phyloP scores from a whole-genome alignment of 2,329 filamentous ascomycete species.

The Seiridium unicorne region DNA sequence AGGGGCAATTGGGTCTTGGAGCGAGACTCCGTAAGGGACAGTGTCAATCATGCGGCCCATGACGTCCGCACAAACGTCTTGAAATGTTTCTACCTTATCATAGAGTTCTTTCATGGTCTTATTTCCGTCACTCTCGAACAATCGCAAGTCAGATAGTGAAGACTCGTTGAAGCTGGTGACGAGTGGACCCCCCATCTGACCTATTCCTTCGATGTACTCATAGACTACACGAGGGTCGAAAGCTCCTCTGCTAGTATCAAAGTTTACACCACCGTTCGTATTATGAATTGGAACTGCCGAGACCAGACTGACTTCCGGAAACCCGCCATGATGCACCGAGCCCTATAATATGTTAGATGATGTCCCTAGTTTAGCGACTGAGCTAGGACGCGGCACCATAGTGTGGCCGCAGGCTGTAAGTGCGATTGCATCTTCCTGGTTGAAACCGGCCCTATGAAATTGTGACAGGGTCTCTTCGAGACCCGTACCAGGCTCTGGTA shows the following conservation, averaged over 20 bases:
- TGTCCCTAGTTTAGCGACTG: neutral
- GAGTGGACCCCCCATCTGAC: conserved; percentile 19
- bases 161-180: conserved; percentile 24
- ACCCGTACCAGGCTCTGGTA: conserved; percentile 21
- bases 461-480: conserved; percentile 22
- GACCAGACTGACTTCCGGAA: conserved; percentile 19
- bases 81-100: conserved; percentile 18
- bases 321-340: conserved; percentile 25
- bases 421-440: conserved; percentile 21
- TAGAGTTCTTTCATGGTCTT: conserved; percentile 24
- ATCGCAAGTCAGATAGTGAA: conserved; percentile 23
- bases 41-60: conserved; percentile 25
- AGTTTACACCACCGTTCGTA: conserved; percentile 21
- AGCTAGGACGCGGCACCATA: conserved; percentile 1
- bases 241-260: conserved; percentile 18
- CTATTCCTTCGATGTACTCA: conserved; percentile 23
- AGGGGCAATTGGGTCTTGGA: conserved; percentile 19
- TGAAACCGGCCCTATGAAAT: conserved; percentile 22
- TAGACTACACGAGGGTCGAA: conserved; percentile 22
- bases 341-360: conserved; percentile 9
- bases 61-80: conserved; percentile 21
- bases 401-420: conserved; percentile 26
- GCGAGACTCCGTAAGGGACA: conserved; percentile 19
- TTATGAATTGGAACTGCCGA: conserved; percentile 19
- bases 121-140: conserved; percentile 26